These are phyloP conservation scores for Micromonas pusilla DNA, from an alignment of 139 green algal species.

Conservation along the genomic window DNA sequence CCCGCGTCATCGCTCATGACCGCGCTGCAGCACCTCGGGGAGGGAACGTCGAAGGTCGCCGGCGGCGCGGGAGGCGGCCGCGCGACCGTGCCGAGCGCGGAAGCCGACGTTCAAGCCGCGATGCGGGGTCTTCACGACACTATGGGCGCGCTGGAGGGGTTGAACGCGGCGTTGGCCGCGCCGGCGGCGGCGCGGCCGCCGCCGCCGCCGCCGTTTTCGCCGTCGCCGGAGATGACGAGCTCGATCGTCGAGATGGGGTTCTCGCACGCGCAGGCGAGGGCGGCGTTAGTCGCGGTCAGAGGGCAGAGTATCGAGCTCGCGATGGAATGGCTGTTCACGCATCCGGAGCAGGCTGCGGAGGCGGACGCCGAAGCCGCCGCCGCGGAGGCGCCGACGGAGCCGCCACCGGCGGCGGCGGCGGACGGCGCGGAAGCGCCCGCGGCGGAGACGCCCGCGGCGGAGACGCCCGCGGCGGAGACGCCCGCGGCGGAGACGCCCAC, in stretches of 20 bases:
- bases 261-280: constrained; percentile 50
- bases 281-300: constrained; percentile 65
- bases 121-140: not conserved
- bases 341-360: constrained; percentile 56
- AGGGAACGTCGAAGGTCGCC: not conserved
- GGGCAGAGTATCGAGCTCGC: constrained; percentile 77
- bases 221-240: constrained; percentile 37
- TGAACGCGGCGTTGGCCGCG: not conserved
- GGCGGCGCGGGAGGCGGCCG: not conserved
- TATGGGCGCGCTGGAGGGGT: not conserved
- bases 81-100: no score
- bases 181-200: constrained; percentile 10
- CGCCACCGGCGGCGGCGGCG: constrained; percentile 11
- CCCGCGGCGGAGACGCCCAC: not conserved
- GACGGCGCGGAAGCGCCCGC: not conserved
- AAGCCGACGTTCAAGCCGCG: not conserved
- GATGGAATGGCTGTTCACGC: constrained; percentile 86
- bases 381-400: constrained; percentile 30
- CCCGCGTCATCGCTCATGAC: not conserved
- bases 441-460: not conserved
- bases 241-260: constrained; percentile 90
- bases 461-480: constrained; percentile 34
- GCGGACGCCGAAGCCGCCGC: constrained; percentile 9
- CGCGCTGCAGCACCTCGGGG: not conserved
- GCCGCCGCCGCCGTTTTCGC: constrained; percentile 38